A percentile compares a stretch with the other conserved stretches of the same genome.
These are phyloP conservation scores for Pistacia integerrima DNA, from an alignment of 345 rosid genomes.

Conservation along the genomic window DNA sequence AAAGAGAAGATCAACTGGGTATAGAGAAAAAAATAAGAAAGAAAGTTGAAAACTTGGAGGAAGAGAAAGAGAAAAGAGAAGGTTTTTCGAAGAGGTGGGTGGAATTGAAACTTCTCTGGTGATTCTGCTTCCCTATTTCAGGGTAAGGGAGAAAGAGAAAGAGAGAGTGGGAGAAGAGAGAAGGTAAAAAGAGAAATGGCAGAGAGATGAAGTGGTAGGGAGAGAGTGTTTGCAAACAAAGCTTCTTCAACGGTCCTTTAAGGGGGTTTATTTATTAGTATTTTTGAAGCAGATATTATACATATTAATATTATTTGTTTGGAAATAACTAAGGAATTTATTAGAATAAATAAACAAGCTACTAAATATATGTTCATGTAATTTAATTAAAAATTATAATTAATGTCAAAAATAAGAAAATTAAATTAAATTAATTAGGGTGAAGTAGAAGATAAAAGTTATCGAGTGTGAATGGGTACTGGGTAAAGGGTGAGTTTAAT, in stretches of 20 bases:
- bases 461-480: not conserved
- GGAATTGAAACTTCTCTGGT: conserved; percentile 40
- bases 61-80: conserved; percentile 18
- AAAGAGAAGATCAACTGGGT: conserved; percentile 26
- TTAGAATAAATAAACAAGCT: too few relatives aligned
- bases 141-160: conserved; percentile 36
- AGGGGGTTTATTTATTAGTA: conserved; percentile 40
- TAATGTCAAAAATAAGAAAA: too few relatives aligned
- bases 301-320: too few relatives aligned
- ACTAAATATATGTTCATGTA: too few relatives aligned
- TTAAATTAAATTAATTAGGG: too few relatives aligned
- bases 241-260: conserved; percentile 31
- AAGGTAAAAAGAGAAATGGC: not conserved
- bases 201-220: conserved; percentile 16
- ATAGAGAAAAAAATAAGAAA: conserved; percentile 24
- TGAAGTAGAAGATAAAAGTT: not conserved
- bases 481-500: not conserved
- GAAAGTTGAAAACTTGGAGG: conserved; percentile 16
- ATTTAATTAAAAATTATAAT: too few relatives aligned
- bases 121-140: conserved; percentile 46
- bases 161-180: not conserved
- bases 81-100: conserved; percentile 32
- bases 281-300: not conserved
- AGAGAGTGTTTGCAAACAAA: conserved; percentile 10
- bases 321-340: too few relatives aligned